Conservation (phyloP, 2,329 filamentous ascomycete genomes). For the Aureobasidium sp. region DNA sequence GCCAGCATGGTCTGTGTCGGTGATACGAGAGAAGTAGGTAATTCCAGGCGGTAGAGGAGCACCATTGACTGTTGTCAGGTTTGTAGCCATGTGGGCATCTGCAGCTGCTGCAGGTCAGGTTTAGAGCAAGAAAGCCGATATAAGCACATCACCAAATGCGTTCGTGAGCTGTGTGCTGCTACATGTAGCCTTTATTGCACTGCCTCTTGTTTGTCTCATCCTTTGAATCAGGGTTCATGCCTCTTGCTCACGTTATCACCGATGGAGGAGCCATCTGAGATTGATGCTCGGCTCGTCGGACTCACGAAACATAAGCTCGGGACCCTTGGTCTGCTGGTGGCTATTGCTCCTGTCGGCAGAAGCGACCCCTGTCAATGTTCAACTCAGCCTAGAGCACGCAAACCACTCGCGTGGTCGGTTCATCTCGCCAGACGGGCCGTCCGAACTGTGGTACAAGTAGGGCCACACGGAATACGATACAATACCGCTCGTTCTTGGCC, state of each 20-base stretch:
- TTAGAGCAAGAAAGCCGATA: not conserved
- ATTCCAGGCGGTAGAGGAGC: constrained; percentile 8
- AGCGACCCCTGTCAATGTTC: not conserved
- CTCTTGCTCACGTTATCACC: not conserved
- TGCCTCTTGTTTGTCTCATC: not conserved
- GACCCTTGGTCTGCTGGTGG: not conserved
- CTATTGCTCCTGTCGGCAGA: not conserved
- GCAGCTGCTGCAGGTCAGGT: not conserved
- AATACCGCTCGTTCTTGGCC: not conserved
- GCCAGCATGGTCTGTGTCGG: constrained; percentile 14
- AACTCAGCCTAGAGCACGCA: not conserved
- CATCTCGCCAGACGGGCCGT: not conserved
- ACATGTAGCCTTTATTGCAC: not conserved
- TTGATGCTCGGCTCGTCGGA: not conserved
- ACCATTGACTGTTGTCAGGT: constrained; percentile 8
- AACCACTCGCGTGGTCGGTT: not conserved
- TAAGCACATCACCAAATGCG: not conserved
- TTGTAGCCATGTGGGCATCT: constrained; percentile 2
- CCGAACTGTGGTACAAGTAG: not conserved
- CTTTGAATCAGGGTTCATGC: not conserved
- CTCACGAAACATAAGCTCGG: not conserved
- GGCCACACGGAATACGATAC: not conserved
- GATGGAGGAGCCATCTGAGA: not conserved
- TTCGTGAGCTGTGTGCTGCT: not conserved
- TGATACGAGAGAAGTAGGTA: constrained; percentile 14